Evolutionary conservation across 306 rosid species (phyloP), one percentile per base, ranked within the genome.

Genomic region (Ammopiptanthus mongolicus): DNA sequence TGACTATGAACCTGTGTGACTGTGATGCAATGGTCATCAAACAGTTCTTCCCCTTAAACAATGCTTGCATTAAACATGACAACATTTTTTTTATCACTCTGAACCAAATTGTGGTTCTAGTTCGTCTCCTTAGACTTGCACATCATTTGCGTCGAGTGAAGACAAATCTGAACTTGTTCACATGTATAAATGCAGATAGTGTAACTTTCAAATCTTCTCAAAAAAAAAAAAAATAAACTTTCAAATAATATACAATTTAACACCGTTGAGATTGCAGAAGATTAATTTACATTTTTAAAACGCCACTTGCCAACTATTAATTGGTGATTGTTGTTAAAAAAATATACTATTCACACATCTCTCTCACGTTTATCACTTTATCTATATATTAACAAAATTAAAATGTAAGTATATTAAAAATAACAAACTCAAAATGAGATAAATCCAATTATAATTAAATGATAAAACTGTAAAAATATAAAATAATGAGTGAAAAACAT

Each of bases 1-100:
- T 73, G 61, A 67, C 63, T 62, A 46, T 23, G 65, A 41, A 69
- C 50, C 42, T 2, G 50, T 42, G 42, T 53, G 71, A 63, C 29
- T 67, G 5, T 22, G 74, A 78, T 78, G 77, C 74, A 73, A 81
- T 58, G 44, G 3, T 65, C 63, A 21, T 65, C 64, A 47, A 65
- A 65, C 65, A 29, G 3, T 25, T 10, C 44, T n/a, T 67, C 76
- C 12, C 18, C 18, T 37, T 41, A 13, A 25, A 51, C 8, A 18
- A 3, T 33, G 66, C 37, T 28, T 39, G 72, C 48, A 47, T 46
- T 22, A 11, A 59, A 53, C 15, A 31, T 42, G 21, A n/a, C 15
- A 8, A 53, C 73, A 36, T 17, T 22, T 41, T 6, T 13, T 14
- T 68, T 21, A 21, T 79, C 25, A 64, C 8, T 56, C 25, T 41